A percentile compares a stretch with the other conserved stretches of the same genome.
Evolutionary conservation across 495 filamentous ascomycete genomes (phyloP).

Genomic region (Penicillium taxi): DNA sequence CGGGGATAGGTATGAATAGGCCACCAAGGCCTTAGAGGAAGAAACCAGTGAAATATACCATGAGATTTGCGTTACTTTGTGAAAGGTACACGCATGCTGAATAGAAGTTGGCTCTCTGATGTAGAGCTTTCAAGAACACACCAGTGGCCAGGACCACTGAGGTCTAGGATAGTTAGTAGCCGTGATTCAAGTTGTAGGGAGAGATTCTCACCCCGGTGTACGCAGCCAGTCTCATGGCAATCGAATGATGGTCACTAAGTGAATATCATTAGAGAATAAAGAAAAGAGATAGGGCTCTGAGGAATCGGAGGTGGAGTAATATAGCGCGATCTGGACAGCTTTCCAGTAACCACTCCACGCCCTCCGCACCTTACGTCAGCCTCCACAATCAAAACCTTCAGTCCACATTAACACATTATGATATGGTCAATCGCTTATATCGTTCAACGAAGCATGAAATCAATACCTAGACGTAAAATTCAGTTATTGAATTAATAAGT

Average conservation of each 20-base stretch:
- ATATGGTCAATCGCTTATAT: too few relatives aligned
- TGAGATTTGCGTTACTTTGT: slow-evolving; percentile 88
- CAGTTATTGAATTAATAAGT: too few relatives aligned
- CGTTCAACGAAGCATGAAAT: too few relatives aligned
- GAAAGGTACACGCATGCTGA: slow-evolving; percentile 91
- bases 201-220: slow-evolving; percentile 40
- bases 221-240: slow-evolving; percentile 45
- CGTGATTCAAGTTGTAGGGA: not conserved
- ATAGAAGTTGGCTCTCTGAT: slow-evolving; percentile 95
- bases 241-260: slow-evolving; percentile 16
- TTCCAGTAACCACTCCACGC: slow-evolving; percentile 17
- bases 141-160: slow-evolving; percentile 72
- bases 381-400: not conserved
- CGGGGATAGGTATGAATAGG: slow-evolving; percentile 1
- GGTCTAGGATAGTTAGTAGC: slow-evolving; percentile 40
- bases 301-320: slow-evolving; percentile 9
- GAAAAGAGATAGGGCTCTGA: slow-evolving; percentile 16
- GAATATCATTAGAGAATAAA: slow-evolving; percentile 26
- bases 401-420: too few relatives aligned
- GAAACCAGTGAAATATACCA: slow-evolving; percentile 49
- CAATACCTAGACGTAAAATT: too few relatives aligned
- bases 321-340: slow-evolving; percentile 36
- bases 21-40: too few relatives aligned
- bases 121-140: slow-evolving; percentile 82
- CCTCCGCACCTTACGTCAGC: not conserved